Conservation (phyloP, 2,329 filamentous ascomycete genomes). For the Fusarium lateritium region DNA sequence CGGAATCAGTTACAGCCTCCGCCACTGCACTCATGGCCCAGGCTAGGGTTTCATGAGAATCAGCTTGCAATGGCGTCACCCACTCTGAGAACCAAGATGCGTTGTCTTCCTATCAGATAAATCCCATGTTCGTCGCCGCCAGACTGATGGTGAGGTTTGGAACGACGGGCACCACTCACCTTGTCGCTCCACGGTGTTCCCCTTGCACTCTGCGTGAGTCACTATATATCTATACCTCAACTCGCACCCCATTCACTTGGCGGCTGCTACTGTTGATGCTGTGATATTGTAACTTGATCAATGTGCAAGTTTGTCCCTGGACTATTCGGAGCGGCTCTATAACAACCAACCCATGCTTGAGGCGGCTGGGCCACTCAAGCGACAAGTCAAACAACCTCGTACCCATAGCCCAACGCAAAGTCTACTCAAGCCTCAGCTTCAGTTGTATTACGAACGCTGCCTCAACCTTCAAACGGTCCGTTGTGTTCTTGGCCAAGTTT, state of each 20-base stretch:
- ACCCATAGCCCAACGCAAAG: slow-evolving; percentile 32
- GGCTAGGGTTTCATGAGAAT: slow-evolving; percentile 18
- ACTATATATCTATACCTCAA: slow-evolving; percentile 44
- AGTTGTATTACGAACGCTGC: slow-evolving; percentile 19
- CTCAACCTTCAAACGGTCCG: slow-evolving; percentile 8
- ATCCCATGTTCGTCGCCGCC: slow-evolving; percentile 31
- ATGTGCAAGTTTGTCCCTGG: slow-evolving; percentile 37
- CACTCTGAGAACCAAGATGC: slow-evolving; percentile 33
- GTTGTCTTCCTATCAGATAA: slow-evolving; percentile 44
- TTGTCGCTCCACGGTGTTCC: slow-evolving; percentile 48
- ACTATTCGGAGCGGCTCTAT: slow-evolving; percentile 37
- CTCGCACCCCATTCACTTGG: slow-evolving; percentile 50
- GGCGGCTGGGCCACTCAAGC: slow-evolving; percentile 45
- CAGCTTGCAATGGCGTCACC: slow-evolving; percentile 49
- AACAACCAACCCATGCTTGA: slow-evolving; percentile 43
- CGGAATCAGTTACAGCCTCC: slow-evolving; percentile 19
- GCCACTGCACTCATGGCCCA: slow-evolving; percentile 14
- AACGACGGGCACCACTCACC: slow-evolving; percentile 46
- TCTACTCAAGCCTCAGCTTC: slow-evolving; percentile 22
- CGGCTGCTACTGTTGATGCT: slow-evolving; percentile 33
- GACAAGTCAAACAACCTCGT: slow-evolving; percentile 35
- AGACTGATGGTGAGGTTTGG: slow-evolving; percentile 44
- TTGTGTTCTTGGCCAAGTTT: slow-evolving; percentile 43
- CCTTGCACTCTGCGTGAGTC: slow-evolving; percentile 48
- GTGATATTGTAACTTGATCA: slow-evolving; percentile 32